phyloP scores from a whole-genome alignment of 306 rosid genomes.

The Lagenaria siceraria region DNA sequence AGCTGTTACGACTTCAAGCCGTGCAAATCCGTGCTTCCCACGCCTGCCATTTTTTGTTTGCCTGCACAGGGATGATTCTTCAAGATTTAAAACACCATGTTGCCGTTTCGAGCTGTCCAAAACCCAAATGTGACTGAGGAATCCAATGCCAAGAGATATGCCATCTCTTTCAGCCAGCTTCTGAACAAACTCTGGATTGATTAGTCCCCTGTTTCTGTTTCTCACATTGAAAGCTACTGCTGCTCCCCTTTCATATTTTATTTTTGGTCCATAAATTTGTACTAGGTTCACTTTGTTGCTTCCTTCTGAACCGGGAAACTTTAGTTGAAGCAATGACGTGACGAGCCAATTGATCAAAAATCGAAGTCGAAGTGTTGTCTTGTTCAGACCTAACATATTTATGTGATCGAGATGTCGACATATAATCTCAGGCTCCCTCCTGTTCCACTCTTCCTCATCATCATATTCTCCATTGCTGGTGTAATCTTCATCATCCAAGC shows the following conservation, averaged over 20 bases:
- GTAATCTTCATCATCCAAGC: slow-evolving; percentile 67
- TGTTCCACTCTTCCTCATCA: slow-evolving; percentile 43
- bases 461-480: slow-evolving; percentile 68
- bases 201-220: slow-evolving; percentile 49
- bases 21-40: slow-evolving; percentile 51
- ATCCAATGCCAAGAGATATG: slow-evolving; percentile 76
- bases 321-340: slow-evolving; percentile 75
- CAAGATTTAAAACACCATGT: slow-evolving; percentile 27
- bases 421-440: slow-evolving; percentile 64
- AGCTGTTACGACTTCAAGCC: slow-evolving; percentile 91
- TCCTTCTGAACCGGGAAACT: slow-evolving; percentile 42
- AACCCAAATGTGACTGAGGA: slow-evolving; percentile 67
- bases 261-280: slow-evolving; percentile 85
- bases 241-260: slow-evolving; percentile 93
- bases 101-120: slow-evolving; percentile 48
- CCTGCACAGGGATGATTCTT: slow-evolving; percentile 22
- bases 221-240: slow-evolving; percentile 89
- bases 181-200: slow-evolving; percentile 83
- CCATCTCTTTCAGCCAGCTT: slow-evolving; percentile 92
- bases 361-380: slow-evolving; percentile 77
- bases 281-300: slow-evolving; percentile 43
- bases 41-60: slow-evolving; percentile 65
- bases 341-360: slow-evolving; percentile 90
- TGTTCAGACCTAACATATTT: slow-evolving; percentile 81
- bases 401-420: slow-evolving; percentile 76